Evolutionary conservation across 495 filamentous ascomycete species (phyloP), one percentile per base, ranked within the genome.

Genomic region (Aspergillus affinis): DNA sequence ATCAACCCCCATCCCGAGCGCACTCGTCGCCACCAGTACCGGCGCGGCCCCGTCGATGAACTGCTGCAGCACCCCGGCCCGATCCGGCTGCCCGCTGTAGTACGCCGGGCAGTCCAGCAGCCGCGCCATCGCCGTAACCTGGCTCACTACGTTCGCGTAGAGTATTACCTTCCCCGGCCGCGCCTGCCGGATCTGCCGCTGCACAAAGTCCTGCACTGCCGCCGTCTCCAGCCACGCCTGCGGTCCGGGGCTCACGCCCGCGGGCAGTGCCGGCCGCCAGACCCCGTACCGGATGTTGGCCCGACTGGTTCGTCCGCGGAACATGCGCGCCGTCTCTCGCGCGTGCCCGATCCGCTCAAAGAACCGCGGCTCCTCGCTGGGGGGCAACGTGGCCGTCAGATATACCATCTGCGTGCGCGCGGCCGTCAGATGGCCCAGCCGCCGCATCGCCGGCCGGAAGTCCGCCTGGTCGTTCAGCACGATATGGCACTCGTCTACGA

Each of bases 401-500:
- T 64, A 65, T 4, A 71, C 56, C 46, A 71, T 57, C 51, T 64
- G 54, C 18, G 59, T 65, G 46, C 55, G 7, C 1, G 4, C 41
- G 32, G 21, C 1, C 1, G 21, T 29, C 8, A 54, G 51, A 26
- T 54, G 27, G 32, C 61, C 47, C 26, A 70, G 61, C 49, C 57
- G n/a, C 48, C 51, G 29, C 46, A 70, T 50, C 20, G 17, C 19
- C 12, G 32, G 47, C 20, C 63, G 58, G 27, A 61, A 70, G 8
- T 48, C 36, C 7, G 51, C 13, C 32, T 51, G 29, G n/a, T 61
- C 6, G 10, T 63, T 57, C 30, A 67, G 66, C 30, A 70, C 53
- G 4, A 67, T 48, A 57, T 70, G 46, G 52, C 51, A 70, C 53
- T 70, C 54, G 47, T 70, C 55, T 12, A 70, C 60, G 15, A 70